These are phyloP conservation scores for Pezicula rhizophila DNA, from an alignment of 2,329 filamentous ascomycete genomes.

Conservation along the genomic window DNA sequence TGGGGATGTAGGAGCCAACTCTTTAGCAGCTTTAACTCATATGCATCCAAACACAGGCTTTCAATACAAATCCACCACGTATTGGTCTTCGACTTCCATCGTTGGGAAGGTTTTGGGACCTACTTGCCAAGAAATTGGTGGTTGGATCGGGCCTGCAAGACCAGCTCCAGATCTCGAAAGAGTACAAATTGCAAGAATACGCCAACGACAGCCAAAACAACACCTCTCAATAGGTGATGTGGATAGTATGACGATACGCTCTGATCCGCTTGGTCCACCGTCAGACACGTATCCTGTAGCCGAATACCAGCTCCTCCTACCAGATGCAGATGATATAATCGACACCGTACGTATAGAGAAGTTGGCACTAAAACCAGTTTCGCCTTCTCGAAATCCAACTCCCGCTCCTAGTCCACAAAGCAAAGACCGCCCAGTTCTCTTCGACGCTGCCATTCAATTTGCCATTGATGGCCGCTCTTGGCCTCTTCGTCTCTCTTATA, in stretches of 20 bases:
- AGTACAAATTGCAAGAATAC: constrained; percentile 65
- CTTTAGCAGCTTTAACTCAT: constrained; percentile 62
- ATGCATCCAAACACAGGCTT: constrained; percentile 66
- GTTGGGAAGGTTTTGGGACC: constrained; percentile 71
- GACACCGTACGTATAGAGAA: constrained; percentile 67
- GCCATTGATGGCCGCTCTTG: constrained; percentile 58
- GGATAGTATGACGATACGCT: constrained; percentile 59
- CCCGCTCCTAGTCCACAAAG: constrained; percentile 1
- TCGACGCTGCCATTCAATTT: constrained; percentile 57
- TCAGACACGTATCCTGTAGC: constrained; percentile 56
- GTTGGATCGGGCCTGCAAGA: constrained; percentile 69
- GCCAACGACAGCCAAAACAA: constrained; percentile 52
- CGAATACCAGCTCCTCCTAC: constrained; percentile 59
- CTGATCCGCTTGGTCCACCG: constrained; percentile 61
- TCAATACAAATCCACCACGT: constrained; percentile 72
- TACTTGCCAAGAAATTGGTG: constrained; percentile 63
- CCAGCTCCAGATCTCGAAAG: constrained; percentile 61
- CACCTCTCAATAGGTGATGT: constrained; percentile 53
- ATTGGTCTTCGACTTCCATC: constrained; percentile 68
- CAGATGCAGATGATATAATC: constrained; percentile 50
- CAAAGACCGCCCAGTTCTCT: constrained; percentile 37
- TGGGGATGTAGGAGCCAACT: constrained; percentile 58
- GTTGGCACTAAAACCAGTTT: constrained; percentile 49
- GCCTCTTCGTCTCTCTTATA: constrained; percentile 56
- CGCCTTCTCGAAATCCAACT: constrained; percentile 16